Conservation (phyloP, 768 basidiomycete species). For the Postia placenta region DNA sequence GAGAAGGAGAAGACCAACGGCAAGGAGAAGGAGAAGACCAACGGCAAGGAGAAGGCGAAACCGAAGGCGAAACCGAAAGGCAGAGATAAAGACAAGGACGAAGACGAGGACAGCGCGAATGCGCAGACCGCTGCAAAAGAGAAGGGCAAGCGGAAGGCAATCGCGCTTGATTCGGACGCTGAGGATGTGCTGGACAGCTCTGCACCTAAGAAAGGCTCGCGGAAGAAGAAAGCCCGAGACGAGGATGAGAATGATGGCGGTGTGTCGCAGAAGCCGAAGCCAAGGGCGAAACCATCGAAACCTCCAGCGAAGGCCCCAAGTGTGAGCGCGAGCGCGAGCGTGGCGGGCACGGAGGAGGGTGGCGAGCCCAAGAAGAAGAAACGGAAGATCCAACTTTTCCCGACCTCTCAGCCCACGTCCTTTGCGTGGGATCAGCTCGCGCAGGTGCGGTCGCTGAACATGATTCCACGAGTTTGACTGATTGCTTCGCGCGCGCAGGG, state of each 20-base stretch:
- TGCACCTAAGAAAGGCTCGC: conserved; percentile 5
- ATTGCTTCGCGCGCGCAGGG: conserved; percentile 12
- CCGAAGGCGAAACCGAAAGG: neutral
- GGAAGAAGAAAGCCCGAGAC: conserved; percentile 13
- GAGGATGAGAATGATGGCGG: conserved; percentile 16
- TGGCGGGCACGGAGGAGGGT: conserved; percentile 3
- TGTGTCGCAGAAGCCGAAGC: conserved; percentile 4
- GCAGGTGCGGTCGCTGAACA: conserved; percentile 23
- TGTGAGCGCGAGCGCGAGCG: neutral
- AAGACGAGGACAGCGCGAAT: neutral
- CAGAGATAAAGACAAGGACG: neutral
- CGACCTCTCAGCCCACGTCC: conserved; percentile 31
- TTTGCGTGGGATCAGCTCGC: conserved; percentile 41
- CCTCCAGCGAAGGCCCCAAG: neutral
- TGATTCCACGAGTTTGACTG: neutral
- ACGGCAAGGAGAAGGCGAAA: neutral
- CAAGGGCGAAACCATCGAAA: conserved; percentile 4
- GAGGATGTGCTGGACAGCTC: neutral
- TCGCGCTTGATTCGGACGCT: neutral
- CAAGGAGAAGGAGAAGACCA: neutral
- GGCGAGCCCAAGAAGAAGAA: conserved; percentile 56
- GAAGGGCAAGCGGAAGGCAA: conserved; percentile 2
- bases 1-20: neutral
- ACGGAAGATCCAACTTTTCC: conserved; percentile 63
- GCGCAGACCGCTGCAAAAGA: neutral